Conservation (phyloP, 768 basidiomycete genomes). For the Amylocystis lapponica region DNA sequence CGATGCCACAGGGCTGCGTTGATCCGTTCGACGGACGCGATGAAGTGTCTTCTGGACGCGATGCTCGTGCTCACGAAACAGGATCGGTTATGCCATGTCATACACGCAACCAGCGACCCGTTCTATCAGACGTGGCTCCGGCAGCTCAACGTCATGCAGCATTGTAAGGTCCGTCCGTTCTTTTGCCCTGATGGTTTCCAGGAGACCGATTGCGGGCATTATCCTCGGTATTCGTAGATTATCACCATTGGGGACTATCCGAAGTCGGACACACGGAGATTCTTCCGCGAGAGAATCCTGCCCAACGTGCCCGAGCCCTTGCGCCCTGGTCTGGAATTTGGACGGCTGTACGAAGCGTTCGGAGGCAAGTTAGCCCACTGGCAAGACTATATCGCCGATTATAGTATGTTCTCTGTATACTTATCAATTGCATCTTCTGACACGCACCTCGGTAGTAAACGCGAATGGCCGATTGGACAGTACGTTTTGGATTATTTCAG, state of each 20-base stretch:
- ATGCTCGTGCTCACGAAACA: slow-evolving; percentile 87
- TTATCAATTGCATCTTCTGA: neutral
- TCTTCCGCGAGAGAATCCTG: slow-evolving; percentile 58
- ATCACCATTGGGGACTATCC: slow-evolving; percentile 78
- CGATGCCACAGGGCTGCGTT: slow-evolving; percentile 49
- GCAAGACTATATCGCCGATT: slow-evolving; percentile 75
- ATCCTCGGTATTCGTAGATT: slow-evolving; percentile 36
- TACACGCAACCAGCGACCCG: slow-evolving; percentile 78
- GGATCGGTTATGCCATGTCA: slow-evolving; percentile 77
- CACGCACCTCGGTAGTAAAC: slow-evolving; percentile 45
- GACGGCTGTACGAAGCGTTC: slow-evolving; percentile 69
- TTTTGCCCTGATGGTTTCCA: neutral
- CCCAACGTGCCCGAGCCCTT: slow-evolving; percentile 67
- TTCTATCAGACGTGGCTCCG: slow-evolving; percentile 83
- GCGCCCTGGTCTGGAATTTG: slow-evolving; percentile 54
- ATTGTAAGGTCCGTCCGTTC: slow-evolving; percentile 55
- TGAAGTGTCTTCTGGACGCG: slow-evolving; percentile 81
- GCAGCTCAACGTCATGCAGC: slow-evolving; percentile 75
- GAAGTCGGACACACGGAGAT: slow-evolving; percentile 62
- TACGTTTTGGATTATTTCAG: slow-evolving; percentile 29
- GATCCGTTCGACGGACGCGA: slow-evolving; percentile 71
- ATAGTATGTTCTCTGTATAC: slow-evolving; percentile 36
- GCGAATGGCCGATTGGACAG: slow-evolving; percentile 66
- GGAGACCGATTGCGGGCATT: neutral
- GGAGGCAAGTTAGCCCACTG: slow-evolving; percentile 84